Conservation (phyloP, 2,329 filamentous ascomycete species). For the Coniosporium tulheliwenetii region DNA sequence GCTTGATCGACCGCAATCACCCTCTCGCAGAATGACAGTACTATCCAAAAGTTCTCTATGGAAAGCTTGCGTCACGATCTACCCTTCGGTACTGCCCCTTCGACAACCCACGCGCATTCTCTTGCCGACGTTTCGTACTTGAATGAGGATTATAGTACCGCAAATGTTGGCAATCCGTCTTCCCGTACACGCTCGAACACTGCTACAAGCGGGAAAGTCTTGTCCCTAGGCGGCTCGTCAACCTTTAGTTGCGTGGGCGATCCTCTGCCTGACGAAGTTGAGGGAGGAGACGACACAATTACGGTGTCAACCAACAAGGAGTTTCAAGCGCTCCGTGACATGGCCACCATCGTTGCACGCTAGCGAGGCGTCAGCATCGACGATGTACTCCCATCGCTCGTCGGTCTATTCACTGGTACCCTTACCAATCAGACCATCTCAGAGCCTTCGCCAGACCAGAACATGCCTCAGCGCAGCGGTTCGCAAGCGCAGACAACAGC, state of each 20-base stretch:
- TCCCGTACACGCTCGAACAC: slow-evolving; percentile 4
- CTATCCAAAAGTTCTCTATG: slow-evolving; percentile 21
- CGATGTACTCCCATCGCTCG: slow-evolving; percentile 16
- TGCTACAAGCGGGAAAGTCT: background rate
- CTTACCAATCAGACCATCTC: background rate
- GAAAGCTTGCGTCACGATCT: slow-evolving; percentile 13
- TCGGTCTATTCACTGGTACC: slow-evolving; percentile 5
- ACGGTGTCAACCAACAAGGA: slow-evolving; percentile 12
- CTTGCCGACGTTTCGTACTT: background rate
- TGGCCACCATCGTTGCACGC: slow-evolving; percentile 17
- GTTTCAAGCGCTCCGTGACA: slow-evolving; percentile 16
- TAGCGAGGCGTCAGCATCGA: slow-evolving; percentile 18
- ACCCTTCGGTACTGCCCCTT: slow-evolving; percentile 17
- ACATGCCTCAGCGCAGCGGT: background rate
- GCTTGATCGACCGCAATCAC: slow-evolving; percentile 14
- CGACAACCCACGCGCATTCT: background rate
- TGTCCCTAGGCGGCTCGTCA: slow-evolving; percentile 8
- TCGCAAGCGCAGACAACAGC: background rate
- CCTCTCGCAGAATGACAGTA: slow-evolving; percentile 21
- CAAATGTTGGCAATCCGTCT: background rate
- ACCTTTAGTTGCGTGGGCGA: slow-evolving; percentile 18
- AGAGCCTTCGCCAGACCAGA: background rate
- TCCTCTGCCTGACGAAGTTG: slow-evolving; percentile 14
- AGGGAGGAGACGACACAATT: slow-evolving; percentile 1
- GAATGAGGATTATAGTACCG: slow-evolving; percentile 1